Base-by-base conservation (phyloP, 2,329 filamentous ascomycete species). In the Colletotrichum navitas region DNA sequence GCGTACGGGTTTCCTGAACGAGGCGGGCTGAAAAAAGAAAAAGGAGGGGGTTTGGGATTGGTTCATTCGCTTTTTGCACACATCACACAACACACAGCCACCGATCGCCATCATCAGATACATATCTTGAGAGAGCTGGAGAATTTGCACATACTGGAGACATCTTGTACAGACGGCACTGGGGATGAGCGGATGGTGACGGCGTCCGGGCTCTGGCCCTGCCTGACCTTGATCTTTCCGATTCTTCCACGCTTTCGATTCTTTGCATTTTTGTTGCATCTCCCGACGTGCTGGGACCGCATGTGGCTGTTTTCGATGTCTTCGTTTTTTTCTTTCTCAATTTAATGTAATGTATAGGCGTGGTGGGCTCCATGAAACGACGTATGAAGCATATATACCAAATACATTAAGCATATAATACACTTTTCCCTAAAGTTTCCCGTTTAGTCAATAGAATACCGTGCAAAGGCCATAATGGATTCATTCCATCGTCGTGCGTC, bases 331-430 rank as follows among this genome's bases (percentile, higher is more conserved):
- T 41, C 43, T 26, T 14, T 60, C 29, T 61, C 52, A 52, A 39
- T n/a, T 52, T 71, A 72, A 72, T 72, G 66, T 72, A 71, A 72
- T 72, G 49, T 66, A 56, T 71, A 71, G 66, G 70, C 52, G 55
- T 47, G 62, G 55, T 68, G 68, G 68, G 68, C 68, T 63, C 52
- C 59, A 55, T 58, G 66, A 32, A 52, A 72, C 51, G 70, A 71
- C 21, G 64, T 60, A 71, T 43, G 68, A 71, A 55, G 59, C 65
- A 63, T 63, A 68, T 45, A 71, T 68, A 36, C 34, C 8, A 36
- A 10, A 63, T 68, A 68, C 36, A 71, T 68, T 55, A 71, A 55
- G 59, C 65, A 68, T 68, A 68, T 45, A 32, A 71, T 54, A 71
- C 63, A 71, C 58, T 52, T 64, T 55, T 63, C 45, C 51, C 43